Evolutionary conservation across 768 basidiomycete species (phyloP), one percentile per base, ranked within the genome.

Genomic region (Tylopilus subfusipes): DNA sequence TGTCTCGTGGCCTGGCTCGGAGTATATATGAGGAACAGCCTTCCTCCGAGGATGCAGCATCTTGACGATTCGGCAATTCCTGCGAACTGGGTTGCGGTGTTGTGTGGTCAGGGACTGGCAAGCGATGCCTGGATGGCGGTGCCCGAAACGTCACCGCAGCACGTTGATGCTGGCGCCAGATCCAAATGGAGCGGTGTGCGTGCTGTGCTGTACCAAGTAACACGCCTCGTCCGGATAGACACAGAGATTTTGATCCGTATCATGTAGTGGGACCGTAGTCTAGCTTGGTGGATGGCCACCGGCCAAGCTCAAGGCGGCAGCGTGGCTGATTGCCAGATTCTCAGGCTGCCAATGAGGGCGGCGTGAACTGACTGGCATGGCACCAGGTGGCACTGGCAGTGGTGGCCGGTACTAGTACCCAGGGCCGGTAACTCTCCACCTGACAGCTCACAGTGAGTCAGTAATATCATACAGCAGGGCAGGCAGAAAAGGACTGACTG

Each of bases 1-100:
- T 18, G 18, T 48, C 43, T 48, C 27, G 44, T 51, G 55, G 46
- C 19, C 22, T 24, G 19, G 22, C 27, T 25, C 30, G 44, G 43
- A 40, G 55, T 68, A 66, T 66, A 66, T 60, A 66, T 49, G 54
- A 56, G 36, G 56, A 42, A 63, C 54, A 57, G 55, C 55, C 56
- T 46, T 18, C 54, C 6, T 47, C 31, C 40, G 42, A 38, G 34
- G 14, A 36, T 33, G 44, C 42, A 42, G 24, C 48, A 46, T 54
- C 34, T 42, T 56, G 60, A 46, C 52, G 48, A 22, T 25, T 48
- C 50, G 44, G 50, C 45, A 22, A 38, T 21, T 25, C 52, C 27
- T 42, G 30, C 30, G 22, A 53, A 53, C 46, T 24, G 18, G 46
- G 22, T 47, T 53, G 63, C 60, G 6, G 52, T 62, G 64, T 19